Conservation (phyloP, 2,329 filamentous ascomycete genomes). For the Pseudogymnoascus sp. region DNA sequence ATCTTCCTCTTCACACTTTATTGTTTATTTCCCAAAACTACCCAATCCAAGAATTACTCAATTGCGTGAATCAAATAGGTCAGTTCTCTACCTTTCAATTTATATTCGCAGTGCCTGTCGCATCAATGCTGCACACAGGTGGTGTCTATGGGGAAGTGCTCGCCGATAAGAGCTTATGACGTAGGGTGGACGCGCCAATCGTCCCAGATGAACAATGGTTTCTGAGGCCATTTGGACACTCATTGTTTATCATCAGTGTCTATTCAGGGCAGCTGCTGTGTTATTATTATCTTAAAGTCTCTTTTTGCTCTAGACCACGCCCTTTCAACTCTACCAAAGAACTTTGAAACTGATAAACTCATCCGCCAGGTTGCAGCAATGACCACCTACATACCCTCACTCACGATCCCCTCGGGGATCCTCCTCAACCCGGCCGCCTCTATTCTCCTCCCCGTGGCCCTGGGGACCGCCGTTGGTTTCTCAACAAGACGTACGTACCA, state of each 20-base stretch:
- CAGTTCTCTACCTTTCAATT: background rate
- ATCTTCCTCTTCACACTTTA: background rate
- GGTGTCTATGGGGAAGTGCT: background rate
- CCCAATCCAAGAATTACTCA: background rate
- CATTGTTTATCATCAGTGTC: background rate
- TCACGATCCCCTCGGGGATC: conserved; percentile 63
- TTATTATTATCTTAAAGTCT: background rate
- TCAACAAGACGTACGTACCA: conserved; percentile 51
- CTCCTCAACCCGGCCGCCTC: conserved; percentile 66
- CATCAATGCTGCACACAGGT: background rate
- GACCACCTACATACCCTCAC: conserved; percentile 70
- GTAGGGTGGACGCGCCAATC: background rate
- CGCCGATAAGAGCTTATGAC: background rate
- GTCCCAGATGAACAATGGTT: background rate
- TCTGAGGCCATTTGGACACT: background rate
- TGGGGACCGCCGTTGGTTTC: conserved; percentile 68
- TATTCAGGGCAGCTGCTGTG: background rate
- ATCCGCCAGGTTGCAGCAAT: conserved; percentile 38
- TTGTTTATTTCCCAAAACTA: background rate
- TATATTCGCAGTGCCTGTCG: background rate
- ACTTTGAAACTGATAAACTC: background rate
- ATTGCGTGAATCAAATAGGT: background rate
- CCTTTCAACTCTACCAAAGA: background rate
- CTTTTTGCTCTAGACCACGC: background rate
- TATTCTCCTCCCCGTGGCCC: conserved; percentile 64